Percentiles rank a stretch among this genome's conserved stretches.
These are phyloP conservation scores for Rhododendron henanense DNA, from an alignment of 148 eudicot species.

Conservation along the genomic window DNA sequence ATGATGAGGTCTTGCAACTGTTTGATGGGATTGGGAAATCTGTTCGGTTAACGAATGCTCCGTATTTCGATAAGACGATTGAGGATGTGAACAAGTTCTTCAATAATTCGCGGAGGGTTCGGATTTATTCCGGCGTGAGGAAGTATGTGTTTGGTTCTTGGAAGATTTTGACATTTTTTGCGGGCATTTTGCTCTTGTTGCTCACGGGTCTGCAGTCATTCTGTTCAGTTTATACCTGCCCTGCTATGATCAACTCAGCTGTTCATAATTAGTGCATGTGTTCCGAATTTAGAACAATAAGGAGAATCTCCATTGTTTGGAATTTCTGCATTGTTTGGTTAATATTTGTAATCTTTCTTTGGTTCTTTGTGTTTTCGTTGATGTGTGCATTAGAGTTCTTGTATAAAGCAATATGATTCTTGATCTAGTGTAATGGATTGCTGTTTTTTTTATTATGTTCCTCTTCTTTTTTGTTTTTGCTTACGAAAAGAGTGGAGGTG, in stretches of 20 bases:
- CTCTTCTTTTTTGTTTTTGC: too few relatives aligned
- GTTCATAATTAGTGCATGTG: neutral
- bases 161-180: constrained; percentile 24
- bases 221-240: constrained; percentile 32
- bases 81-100: constrained; percentile 30
- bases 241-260: neutral
- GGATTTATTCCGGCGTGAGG: constrained; percentile 8
- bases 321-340: neutral
- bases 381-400: neutral
- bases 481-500: too few relatives aligned
- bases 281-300: neutral
- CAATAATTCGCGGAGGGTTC: constrained; percentile 15
- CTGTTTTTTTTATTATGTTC: neutral
- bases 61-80: constrained; percentile 25
- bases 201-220: constrained; percentile 32
- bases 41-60: constrained; percentile 25
- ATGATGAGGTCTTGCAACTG: constrained; percentile 24
- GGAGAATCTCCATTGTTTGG: neutral
- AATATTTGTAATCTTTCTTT: neutral
- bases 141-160: constrained; percentile 20
- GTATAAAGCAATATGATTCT: too few relatives aligned
- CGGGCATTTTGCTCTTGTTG: constrained; percentile 22
- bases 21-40: constrained; percentile 47
- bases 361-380: neutral
- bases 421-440: neutral